A percentile compares a stretch with the other conserved stretches of the same genome.
These are phyloP conservation scores for Acacia crassicarpa DNA, from an alignment of 306 rosid species.

Conservation along the genomic window DNA sequence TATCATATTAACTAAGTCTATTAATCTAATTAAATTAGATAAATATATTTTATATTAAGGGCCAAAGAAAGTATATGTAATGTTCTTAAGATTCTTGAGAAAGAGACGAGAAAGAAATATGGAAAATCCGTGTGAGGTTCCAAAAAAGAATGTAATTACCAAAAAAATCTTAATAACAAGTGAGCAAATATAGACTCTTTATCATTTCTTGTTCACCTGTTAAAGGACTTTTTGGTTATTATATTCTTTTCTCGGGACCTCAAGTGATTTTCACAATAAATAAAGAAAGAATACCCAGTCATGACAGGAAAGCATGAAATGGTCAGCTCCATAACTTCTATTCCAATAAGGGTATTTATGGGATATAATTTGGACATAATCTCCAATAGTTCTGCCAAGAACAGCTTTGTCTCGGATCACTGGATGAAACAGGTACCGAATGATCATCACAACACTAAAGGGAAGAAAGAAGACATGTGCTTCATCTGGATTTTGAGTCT, in stretches of 20 bases:
- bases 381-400: constrained; percentile 52
- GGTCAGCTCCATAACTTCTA: constrained; percentile 70
- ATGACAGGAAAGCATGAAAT: constrained; percentile 69
- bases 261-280: not conserved
- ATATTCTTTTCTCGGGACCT: too few species aligned
- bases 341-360: constrained; percentile 58
- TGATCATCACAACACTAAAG: constrained; percentile 62
- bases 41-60: too few species aligned
- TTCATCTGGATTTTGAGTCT: constrained; percentile 50
- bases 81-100: not conserved
- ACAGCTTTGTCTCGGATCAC: constrained; percentile 60
- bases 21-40: too few species aligned
- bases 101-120: not conserved
- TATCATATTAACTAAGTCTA: too few species aligned
- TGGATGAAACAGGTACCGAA: constrained; percentile 56
- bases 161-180: too few species aligned
- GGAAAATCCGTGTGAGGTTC: too few species aligned
- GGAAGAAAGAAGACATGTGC: constrained; percentile 69
- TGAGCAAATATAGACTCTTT: too few species aligned
- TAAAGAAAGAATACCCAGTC: constrained; percentile 54
- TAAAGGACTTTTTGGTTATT: too few species aligned
- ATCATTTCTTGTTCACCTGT: too few species aligned
- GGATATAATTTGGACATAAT: constrained; percentile 52
- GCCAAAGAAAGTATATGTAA: not conserved
- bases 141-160: not conserved